These are phyloP conservation scores for Lachancea kluyveri DNA, from an alignment of 805 yeast genomes.

Conservation along the genomic window DNA sequence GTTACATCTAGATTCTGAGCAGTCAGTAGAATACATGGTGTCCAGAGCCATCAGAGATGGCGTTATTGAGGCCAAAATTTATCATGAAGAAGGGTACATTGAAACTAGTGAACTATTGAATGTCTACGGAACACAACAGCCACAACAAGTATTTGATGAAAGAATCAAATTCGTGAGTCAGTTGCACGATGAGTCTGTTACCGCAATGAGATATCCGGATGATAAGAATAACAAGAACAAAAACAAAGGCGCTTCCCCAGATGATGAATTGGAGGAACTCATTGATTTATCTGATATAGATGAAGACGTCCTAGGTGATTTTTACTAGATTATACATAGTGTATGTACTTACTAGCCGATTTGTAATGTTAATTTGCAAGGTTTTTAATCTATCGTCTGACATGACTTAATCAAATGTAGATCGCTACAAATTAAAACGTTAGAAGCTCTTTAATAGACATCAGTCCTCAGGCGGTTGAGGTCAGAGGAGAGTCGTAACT, in stretches of 20 bases:
- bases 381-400: too few species aligned
- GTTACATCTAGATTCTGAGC: slow-evolving; percentile 86
- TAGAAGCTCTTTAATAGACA: too few species aligned
- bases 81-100: slow-evolving; percentile 87
- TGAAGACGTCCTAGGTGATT: slow-evolving; percentile 12
- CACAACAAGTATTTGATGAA: slow-evolving; percentile 84
- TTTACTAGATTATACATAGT: neutral
- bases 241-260: slow-evolving; percentile 15
- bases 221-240: slow-evolving; percentile 21
- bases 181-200: slow-evolving; percentile 85
- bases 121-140: slow-evolving; percentile 79
- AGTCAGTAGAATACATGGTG: slow-evolving; percentile 93
- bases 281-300: slow-evolving; percentile 32
- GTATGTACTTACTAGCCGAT: too few species aligned
- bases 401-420: too few species aligned
- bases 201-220: slow-evolving; percentile 88
- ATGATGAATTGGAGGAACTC: slow-evolving; percentile 24
- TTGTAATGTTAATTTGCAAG: too few species aligned
- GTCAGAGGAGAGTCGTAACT: too few species aligned
- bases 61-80: slow-evolving; percentile 89
- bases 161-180: slow-evolving; percentile 89
- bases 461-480: too few species aligned
- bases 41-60: slow-evolving; percentile 96
- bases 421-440: too few species aligned
- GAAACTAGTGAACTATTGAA: slow-evolving; percentile 83